Percentiles rank a stretch among this genome's conserved stretches.
phyloP scores from a whole-genome alignment of 306 rosid species.

The Calophaca sinica region DNA sequence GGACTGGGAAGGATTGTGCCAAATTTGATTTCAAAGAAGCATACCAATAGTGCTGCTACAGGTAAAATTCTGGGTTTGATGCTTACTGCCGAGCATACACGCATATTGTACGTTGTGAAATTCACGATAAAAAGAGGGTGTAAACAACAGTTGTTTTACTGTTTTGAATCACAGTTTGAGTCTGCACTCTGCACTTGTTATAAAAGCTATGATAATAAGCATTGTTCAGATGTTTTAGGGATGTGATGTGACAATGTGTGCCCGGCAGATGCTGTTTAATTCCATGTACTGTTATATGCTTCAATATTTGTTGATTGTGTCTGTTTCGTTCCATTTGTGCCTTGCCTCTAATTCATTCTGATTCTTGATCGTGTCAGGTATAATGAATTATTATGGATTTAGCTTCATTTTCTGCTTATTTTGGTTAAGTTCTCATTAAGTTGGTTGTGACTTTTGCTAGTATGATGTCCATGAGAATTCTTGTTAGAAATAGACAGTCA shows the following conservation, averaged over 20 bases:
- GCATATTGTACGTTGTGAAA: constrained; percentile 12
- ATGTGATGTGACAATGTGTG: not conserved
- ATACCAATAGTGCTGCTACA: constrained; percentile 98
- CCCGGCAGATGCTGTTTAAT: constrained; percentile 6
- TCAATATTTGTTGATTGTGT: constrained; percentile 18
- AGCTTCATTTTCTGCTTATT: constrained; percentile 20
- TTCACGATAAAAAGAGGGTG: not conserved
- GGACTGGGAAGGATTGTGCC: constrained; percentile 99
- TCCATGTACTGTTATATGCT: constrained; percentile 21
- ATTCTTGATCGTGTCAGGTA: not conserved
- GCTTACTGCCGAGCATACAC: constrained; percentile 3
- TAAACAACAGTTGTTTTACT: not conserved
- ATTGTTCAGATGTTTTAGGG: constrained; percentile 1
- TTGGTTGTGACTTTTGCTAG: constrained; percentile 12
- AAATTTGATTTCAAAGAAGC: constrained; percentile 97
- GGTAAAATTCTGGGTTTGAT: constrained; percentile 58
- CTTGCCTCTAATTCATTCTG: constrained; percentile 12
- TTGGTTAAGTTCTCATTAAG: not conserved
- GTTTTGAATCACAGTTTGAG: not conserved
- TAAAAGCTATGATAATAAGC: constrained; percentile 9
- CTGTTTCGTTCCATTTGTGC: constrained; percentile 22
- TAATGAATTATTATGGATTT: constrained; percentile 1
- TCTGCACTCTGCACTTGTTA: constrained; percentile 5
- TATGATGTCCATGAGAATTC: constrained; percentile 13
- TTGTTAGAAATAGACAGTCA: constrained; percentile 13